Percentiles rank a stretch among this genome's conserved stretches.
Evolutionary conservation across 1,139 yeast genomes (phyloP).

Genomic region (Suhomyces taliae): DNA sequence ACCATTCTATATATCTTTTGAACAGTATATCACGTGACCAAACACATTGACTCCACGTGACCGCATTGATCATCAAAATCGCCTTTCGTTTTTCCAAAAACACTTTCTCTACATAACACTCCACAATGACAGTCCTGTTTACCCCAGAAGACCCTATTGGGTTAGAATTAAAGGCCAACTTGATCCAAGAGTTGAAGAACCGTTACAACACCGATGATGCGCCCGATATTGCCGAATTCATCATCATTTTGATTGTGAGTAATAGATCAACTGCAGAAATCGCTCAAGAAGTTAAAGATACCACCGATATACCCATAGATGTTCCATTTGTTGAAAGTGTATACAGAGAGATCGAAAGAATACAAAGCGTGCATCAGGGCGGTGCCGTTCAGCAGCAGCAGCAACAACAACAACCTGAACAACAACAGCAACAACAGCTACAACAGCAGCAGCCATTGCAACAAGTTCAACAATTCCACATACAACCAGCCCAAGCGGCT

Average conservation of each 20-base stretch:
- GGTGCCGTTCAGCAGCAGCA: constrained; percentile 10
- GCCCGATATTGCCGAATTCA: constrained; percentile 76
- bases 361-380: constrained; percentile 19
- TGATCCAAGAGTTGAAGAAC: constrained; percentile 38
- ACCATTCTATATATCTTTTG: too few species aligned
- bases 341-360: constrained; percentile 53
- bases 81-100: background rate
- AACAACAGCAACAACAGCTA: constrained; percentile 1
- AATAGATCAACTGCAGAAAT: constrained; percentile 67
- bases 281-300: constrained; percentile 59
- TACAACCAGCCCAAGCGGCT: background rate
- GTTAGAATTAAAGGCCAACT: constrained; percentile 33
- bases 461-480: constrained; percentile 5
- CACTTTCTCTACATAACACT: background rate
- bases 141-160: constrained; percentile 48
- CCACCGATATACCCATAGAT: constrained; percentile 66
- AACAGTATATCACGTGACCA: too few species aligned
- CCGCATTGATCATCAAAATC: background rate
- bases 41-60: too few species aligned
- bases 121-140: constrained; percentile 25
- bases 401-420: constrained; percentile 13
- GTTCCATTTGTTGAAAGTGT: constrained; percentile 50
- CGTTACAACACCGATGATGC: constrained; percentile 59
- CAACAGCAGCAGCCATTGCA: constrained; percentile 6
- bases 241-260: constrained; percentile 70